Conservation (phyloP, 768 basidiomycete genomes). For the Coprinellus micaceus region DNA sequence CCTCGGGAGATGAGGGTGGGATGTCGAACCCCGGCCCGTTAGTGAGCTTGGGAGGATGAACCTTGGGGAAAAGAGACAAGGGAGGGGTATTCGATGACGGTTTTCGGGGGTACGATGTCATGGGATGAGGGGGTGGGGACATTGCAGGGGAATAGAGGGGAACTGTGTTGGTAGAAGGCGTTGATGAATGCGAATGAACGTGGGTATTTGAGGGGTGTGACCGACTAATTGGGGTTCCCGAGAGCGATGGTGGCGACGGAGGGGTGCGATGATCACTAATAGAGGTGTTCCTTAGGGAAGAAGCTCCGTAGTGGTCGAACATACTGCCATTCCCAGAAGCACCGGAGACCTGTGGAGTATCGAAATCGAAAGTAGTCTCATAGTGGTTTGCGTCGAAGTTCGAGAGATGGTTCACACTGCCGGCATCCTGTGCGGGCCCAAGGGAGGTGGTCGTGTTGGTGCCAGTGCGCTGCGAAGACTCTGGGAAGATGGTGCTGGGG, state of each 20-base stretch:
- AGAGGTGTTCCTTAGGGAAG: neutral
- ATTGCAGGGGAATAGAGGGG: constrained; percentile 2
- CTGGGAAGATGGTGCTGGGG: constrained; percentile 13
- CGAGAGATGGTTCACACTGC: neutral
- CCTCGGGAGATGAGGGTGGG: neutral
- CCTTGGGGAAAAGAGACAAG: neutral
- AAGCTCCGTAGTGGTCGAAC: neutral
- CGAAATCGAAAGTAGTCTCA: neutral
- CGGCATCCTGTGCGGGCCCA: neutral
- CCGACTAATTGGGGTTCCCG: neutral
- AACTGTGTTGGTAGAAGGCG: neutral
- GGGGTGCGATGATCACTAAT: constrained; percentile 1
- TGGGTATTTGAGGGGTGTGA: neutral
- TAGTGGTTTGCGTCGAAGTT: neutral
- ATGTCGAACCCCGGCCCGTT: constrained; percentile 1
- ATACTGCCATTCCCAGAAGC: neutral
- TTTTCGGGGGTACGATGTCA: constrained; percentile 3
- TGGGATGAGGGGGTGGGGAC: neutral
- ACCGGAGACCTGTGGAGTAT: constrained; percentile 4
- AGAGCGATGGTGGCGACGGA: neutral
- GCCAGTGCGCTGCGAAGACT: constrained; percentile 20
- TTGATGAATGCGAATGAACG: neutral
- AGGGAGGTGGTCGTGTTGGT: neutral
- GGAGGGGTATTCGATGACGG: constrained; percentile 2
- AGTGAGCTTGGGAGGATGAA: neutral